Conservation (phyloP, 177 flowering plant species). For the Vitis hybrid region DNA sequence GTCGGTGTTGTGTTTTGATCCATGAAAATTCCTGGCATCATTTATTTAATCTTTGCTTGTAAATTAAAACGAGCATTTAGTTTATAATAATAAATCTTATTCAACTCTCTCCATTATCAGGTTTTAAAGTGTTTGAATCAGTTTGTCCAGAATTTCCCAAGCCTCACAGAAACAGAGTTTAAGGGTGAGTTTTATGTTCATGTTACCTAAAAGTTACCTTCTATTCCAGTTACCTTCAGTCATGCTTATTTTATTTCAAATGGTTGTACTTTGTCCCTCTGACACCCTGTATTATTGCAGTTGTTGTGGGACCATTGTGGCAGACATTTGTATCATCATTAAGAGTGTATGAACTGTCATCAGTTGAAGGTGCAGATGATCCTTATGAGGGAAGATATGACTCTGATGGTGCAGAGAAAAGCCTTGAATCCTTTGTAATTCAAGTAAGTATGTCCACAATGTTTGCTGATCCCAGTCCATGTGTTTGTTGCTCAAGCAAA, state of each 20-base stretch:
- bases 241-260: not conserved
- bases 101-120: slow-evolving; percentile 33
- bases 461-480: not conserved
- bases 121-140: slow-evolving; percentile 94
- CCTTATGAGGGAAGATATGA: slow-evolving; percentile 72
- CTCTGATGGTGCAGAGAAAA: slow-evolving; percentile 88
- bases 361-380: slow-evolving; percentile 70
- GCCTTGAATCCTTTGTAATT: slow-evolving; percentile 85
- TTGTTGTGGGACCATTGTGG: slow-evolving; percentile 77
- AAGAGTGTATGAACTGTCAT: slow-evolving; percentile 63
- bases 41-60: not conserved
- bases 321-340: slow-evolving; percentile 82
- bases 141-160: slow-evolving; percentile 80
- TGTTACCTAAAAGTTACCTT: not conserved
- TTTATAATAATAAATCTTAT: not conserved
- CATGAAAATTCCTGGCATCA: not conserved
- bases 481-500: not conserved
- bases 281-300: slow-evolving; percentile 34
- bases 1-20: slow-evolving; percentile 29
- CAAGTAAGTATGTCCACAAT: slow-evolving; percentile 54
- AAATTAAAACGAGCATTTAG: not conserved
- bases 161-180: slow-evolving; percentile 61
- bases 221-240: not conserved
- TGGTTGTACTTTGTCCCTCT: not conserved
- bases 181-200: slow-evolving; percentile 36